phyloP scores from a whole-genome alignment of 2,329 filamentous ascomycete genomes.

The Penicillium psychrosexuale region DNA sequence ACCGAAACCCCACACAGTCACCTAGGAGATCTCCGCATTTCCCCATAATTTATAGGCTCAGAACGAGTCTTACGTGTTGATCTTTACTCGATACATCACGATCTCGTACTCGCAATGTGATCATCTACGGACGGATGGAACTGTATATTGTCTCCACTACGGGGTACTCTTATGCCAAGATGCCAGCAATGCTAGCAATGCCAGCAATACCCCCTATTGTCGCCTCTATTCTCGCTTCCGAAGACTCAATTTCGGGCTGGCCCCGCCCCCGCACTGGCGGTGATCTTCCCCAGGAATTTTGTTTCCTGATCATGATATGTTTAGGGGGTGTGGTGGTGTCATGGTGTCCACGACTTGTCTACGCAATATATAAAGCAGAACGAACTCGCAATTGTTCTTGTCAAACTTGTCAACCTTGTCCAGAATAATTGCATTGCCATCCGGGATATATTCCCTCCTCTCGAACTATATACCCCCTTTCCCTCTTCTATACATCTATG shows the following conservation, averaged over 20 bases:
- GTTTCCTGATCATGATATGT: background rate
- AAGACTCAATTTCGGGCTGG: background rate
- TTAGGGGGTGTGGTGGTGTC: background rate
- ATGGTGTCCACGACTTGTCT: background rate
- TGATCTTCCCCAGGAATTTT: background rate
- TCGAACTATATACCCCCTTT: background rate
- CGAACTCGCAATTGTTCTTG: background rate
- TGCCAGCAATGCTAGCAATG: background rate
- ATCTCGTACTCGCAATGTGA: background rate
- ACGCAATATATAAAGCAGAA: background rate
- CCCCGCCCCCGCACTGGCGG: background rate
- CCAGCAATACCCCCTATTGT: too few species aligned
- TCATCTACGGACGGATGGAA: conserved; percentile 3
- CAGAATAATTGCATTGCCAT: background rate
- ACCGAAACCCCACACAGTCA: background rate
- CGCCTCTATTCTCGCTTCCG: background rate
- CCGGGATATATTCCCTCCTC: background rate
- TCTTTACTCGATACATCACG: background rate
- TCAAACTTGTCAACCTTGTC: background rate
- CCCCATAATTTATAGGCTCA: background rate
- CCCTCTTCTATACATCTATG: background rate
- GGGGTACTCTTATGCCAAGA: background rate
- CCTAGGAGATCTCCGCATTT: background rate
- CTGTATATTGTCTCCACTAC: background rate
- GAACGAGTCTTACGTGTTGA: background rate